A percentile compares a stretch with the other conserved stretches of the same genome.
phyloP scores from a whole-genome alignment of 2,329 filamentous ascomycete species.

The Didymella pomorum region DNA sequence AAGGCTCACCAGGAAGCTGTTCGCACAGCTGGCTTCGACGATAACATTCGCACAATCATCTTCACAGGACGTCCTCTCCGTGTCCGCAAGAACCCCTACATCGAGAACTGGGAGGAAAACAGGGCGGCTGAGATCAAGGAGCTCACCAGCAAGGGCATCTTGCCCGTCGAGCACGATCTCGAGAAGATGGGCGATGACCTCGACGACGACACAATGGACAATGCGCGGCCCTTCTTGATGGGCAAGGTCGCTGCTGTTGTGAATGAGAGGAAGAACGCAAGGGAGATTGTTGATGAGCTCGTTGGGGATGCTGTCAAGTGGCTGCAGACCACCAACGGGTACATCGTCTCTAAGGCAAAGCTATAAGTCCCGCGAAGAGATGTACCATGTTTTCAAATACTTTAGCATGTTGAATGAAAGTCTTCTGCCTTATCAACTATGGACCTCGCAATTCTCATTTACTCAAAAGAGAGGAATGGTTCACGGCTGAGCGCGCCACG shows the following conservation, averaged over 20 bases:
- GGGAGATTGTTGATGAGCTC: conserved; percentile 93
- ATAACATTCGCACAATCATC: conserved; percentile 96
- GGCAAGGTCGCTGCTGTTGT: conserved; percentile 95
- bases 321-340: conserved; percentile 72
- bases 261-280: conserved; percentile 90
- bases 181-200: conserved; percentile 75
- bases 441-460: no score
- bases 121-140: conserved; percentile 89
- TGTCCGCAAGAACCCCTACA: conserved; percentile 93
- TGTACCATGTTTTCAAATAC: neutral
- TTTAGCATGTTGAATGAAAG: neutral
- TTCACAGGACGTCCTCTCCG: conserved; percentile 96
- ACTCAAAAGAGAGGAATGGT: no score
- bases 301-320: conserved; percentile 79
- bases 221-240: conserved; percentile 92
- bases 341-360: conserved; percentile 57
- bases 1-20: conserved; percentile 96
- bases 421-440: neutral
- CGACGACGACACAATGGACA: conserved; percentile 88
- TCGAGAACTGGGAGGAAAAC: conserved; percentile 95
- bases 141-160: conserved; percentile 84
- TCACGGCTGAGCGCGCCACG: no score
- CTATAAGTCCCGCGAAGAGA: conserved; percentile 27
- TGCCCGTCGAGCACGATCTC: conserved; percentile 93
- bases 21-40: conserved; percentile 87